Percentiles rank a stretch among this genome's conserved stretches.
Evolutionary conservation across 2,329 filamentous ascomycete species (phyloP).

Genomic region (Epichloe amarillans): DNA sequence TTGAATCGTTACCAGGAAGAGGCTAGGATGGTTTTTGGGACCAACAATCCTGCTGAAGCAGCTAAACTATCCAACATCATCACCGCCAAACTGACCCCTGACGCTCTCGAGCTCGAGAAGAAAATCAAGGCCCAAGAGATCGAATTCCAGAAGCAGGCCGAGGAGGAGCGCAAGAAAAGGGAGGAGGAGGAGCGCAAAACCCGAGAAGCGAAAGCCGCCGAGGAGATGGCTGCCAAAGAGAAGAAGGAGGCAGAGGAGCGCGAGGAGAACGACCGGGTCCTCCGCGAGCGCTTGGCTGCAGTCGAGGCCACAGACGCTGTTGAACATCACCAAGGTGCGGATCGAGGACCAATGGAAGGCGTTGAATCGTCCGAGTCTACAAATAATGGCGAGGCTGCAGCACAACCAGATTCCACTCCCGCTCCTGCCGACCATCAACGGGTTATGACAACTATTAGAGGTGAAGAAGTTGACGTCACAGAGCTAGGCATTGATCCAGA

Average conservation of each 20-base stretch:
- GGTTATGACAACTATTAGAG: constrained; percentile 71
- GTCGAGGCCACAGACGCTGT: constrained; percentile 38
- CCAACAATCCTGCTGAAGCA: constrained; percentile 49
- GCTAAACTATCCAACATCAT: constrained; percentile 56
- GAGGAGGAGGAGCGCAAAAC: constrained; percentile 53
- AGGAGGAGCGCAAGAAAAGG: constrained; percentile 47
- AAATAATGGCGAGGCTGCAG: constrained; percentile 17
- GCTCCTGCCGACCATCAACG: constrained; percentile 28
- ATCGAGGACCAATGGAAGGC: constrained; percentile 57
- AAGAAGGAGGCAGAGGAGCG: constrained; percentile 59
- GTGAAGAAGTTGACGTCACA: constrained; percentile 83
- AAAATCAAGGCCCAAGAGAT: constrained; percentile 49
- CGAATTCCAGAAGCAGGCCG: constrained; percentile 31
- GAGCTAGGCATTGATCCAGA: constrained; percentile 87
- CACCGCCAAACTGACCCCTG: constrained; percentile 62
- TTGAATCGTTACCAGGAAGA: constrained; percentile 78
- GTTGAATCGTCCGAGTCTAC: constrained; percentile 42
- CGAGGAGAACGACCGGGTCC: constrained; percentile 30
- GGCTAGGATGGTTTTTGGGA: constrained; percentile 71
- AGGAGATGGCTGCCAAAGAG: constrained; percentile 52
- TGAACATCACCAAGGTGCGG: constrained; percentile 5
- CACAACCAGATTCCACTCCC: constrained; percentile 10
- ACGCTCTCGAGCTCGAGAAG: constrained; percentile 71
- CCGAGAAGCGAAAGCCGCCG: constrained; percentile 59
- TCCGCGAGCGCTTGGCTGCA: constrained; percentile 31